phyloP scores from a whole-genome alignment of 2,329 filamentous ascomycete species.

The Penicillium sp. region DNA sequence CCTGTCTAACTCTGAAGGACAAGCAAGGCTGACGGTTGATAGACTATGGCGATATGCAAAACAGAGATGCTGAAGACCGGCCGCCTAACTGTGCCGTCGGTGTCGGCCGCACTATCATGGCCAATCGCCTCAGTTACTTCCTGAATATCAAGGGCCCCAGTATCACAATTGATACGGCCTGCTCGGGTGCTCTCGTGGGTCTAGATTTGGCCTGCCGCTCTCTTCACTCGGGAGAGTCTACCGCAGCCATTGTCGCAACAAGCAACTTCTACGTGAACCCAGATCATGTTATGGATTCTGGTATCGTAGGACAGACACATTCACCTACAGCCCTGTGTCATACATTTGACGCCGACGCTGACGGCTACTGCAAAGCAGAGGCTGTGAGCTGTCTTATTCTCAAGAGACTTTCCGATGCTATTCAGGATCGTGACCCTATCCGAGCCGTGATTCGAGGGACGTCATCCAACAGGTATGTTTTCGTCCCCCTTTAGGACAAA shows the following conservation, averaged over 20 bases:
- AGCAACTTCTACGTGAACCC: slow-evolving; percentile 26
- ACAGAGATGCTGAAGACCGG: slow-evolving; percentile 15
- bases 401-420: slow-evolving; percentile 46
- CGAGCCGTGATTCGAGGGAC: slow-evolving; percentile 31
- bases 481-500: too few species aligned
- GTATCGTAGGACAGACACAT: slow-evolving; percentile 34
- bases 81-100: slow-evolving; percentile 21
- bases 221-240: slow-evolving; percentile 24
- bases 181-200: slow-evolving; percentile 39
- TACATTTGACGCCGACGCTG: slow-evolving; percentile 42
- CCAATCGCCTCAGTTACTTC: slow-evolving; percentile 39
- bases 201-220: slow-evolving; percentile 30
- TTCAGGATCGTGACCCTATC: slow-evolving; percentile 42
- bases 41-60: slow-evolving; percentile 22
- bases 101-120: slow-evolving; percentile 32
- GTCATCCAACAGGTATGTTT: slow-evolving; percentile 24
- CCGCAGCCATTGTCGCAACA: slow-evolving; percentile 21
- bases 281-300: slow-evolving; percentile 23
- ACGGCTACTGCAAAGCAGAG: slow-evolving; percentile 52
- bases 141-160: slow-evolving; percentile 37
- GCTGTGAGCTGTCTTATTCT: slow-evolving; percentile 46
- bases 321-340: slow-evolving; percentile 51
- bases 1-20: too few species aligned
- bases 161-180: slow-evolving; percentile 47
- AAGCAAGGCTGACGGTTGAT: too few species aligned